Conservation (phyloP, 148 eudicot genomes). For the Heliosperma pusillum region DNA sequence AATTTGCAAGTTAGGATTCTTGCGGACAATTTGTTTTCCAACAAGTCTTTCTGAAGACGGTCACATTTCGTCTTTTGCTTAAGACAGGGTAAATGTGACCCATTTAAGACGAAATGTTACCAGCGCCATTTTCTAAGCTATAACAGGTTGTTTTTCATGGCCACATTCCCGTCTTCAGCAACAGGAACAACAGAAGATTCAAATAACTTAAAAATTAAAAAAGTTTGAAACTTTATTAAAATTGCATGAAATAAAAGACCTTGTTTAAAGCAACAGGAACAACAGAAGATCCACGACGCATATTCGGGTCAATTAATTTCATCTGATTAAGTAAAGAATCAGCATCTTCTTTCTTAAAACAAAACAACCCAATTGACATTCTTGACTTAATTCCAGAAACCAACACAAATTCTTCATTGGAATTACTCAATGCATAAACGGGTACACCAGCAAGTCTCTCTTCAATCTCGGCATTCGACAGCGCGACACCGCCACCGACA, state of each 20-base stretch:
- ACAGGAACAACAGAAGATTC: too few species aligned
- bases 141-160: too few species aligned
- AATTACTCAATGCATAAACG: conserved; percentile 67
- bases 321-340: conserved; percentile 59
- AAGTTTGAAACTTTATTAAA: not conserved
- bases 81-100: too few species aligned
- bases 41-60: too few species aligned
- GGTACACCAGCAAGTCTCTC: conserved; percentile 75
- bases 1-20: not conserved
- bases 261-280: conserved; percentile 73
- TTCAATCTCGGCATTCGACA: conserved; percentile 55
- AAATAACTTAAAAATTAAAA: not conserved
- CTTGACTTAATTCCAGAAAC: conserved; percentile 46
- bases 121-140: too few species aligned
- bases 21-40: not conserved
- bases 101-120: too few species aligned
- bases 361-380: conserved; percentile 63
- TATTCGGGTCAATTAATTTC: conserved; percentile 56
- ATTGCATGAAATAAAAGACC: conserved; percentile 28
- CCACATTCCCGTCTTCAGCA: too few species aligned
- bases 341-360: conserved; percentile 73
- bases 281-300: conserved; percentile 64
- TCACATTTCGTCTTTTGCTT: too few species aligned
- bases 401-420: conserved; percentile 66
- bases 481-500: conserved; percentile 2